Conservation (phyloP, 78 protist species). For the Polysphondylium violaceum region DNA sequence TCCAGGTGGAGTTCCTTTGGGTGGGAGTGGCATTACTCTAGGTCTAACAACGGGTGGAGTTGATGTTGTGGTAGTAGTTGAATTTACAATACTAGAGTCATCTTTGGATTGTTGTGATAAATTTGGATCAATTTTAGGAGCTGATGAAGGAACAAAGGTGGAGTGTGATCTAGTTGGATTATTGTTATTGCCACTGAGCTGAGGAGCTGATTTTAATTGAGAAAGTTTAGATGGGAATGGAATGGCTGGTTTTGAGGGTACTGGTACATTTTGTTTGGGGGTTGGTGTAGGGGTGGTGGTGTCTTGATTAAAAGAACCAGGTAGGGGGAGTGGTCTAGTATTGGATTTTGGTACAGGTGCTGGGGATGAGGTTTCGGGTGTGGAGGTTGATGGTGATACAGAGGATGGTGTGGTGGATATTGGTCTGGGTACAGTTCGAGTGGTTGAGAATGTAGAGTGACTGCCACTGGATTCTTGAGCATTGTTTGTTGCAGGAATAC, state of each 20-base stretch:
- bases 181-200: no score
- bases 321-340: background rate
- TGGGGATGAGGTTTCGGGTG: background rate
- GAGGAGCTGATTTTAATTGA: background rate
- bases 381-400: background rate
- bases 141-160: conserved; percentile 19
- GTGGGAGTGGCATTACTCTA: conserved; percentile 28
- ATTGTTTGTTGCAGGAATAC: background rate
- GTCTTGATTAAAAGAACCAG: no score
- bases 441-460: background rate
- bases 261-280: background rate
- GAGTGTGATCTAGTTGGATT: conserved; percentile 7
- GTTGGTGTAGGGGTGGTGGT: background rate
- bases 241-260: conserved; percentile 21
- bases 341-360: background rate
- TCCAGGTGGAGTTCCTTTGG: background rate
- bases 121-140: background rate
- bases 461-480: background rate
- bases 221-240: conserved; percentile 22
- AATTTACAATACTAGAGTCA: background rate
- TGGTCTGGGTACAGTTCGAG: background rate
- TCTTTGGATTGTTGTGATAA: background rate
- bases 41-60: conserved; percentile 11
- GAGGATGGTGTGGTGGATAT: background rate
- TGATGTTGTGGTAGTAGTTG: background rate